Base-by-base conservation (phyloP, 2,329 filamentous ascomycete genomes). In the Neopestalotiopsis rosae region DNA sequence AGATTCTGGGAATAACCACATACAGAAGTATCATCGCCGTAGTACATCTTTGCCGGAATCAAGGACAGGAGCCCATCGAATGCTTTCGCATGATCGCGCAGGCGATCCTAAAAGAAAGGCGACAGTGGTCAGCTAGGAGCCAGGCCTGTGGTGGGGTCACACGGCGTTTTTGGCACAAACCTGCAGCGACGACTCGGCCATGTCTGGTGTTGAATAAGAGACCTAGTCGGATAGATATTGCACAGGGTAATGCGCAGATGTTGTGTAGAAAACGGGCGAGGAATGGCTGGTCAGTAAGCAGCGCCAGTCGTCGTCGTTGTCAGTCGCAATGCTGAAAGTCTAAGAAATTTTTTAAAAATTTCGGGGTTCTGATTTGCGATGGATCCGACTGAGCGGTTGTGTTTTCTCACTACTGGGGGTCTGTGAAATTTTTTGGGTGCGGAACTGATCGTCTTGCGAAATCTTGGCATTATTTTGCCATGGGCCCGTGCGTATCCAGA, bases 11-110 rank as follows among this genome's bases (percentile, higher is more conserved):
- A 56, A 67, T 59, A 65, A 68, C 65, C 73, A 90, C 92, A 76
- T 91, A 95, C 93, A 81, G 88, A 94, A 71, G 88, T 92, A 78
- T 97, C 94, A 79, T 95, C 90, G 68, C 91, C 93, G 76, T 97
- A 97, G 82, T 97, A 97, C 75, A 94, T 90, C 81, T 96, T 95
- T 70, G 94, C 94, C 56, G 95, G 94, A 69, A 97, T 97, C 72
- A 97, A 85, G 69, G 94, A 95, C 79, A 97, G 85, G 65, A 97
- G 85, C 61, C 94, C 94, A 81, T 97, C 92, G 77, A 97, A 97
- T 72, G 94, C 92, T 82, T 93, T 89, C 72, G 93, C 83, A 73
- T 88, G 85, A 72, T 83, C 84, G 79, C 86, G 86, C 74, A 89
- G 81, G 72, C 87, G 87, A 76, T 88, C 86, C 87, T 89, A 70